Evolutionary conservation across 2,329 filamentous ascomycete genomes (phyloP).

Genomic region (Bipolaris bicolor): DNA sequence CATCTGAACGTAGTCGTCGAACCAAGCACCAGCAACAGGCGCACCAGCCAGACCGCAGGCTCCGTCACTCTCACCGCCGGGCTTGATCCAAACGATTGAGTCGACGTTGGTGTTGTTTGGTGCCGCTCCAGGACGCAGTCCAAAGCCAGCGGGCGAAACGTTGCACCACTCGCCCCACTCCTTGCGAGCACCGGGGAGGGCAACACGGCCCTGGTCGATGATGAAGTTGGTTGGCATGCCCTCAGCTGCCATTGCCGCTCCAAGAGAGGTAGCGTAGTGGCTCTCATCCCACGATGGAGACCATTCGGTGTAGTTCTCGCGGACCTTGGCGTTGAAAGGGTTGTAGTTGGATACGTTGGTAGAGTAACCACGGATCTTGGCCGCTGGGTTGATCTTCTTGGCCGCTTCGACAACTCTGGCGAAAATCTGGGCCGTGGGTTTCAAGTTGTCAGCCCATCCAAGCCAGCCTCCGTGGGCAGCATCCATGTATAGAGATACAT

Average conservation of each 20-base stretch:
- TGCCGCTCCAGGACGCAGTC: conserved; percentile 21
- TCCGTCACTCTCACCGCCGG: conserved; percentile 39
- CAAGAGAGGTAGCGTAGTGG: conserved; percentile 31
- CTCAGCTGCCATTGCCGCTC: conserved; percentile 29
- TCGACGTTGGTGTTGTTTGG: conserved; percentile 35
- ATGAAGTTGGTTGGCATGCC: conserved; percentile 38
- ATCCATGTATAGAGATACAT: conserved; percentile 38
- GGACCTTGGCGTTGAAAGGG: conserved; percentile 30
- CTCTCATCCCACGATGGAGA: conserved; percentile 35
- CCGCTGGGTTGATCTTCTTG: conserved; percentile 28
- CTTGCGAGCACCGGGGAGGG: conserved; percentile 27
- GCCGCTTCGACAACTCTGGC: conserved; percentile 32
- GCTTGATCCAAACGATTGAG: conserved; percentile 42
- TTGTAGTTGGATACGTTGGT: conserved; percentile 42
- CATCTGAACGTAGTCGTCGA: conserved; percentile 39
- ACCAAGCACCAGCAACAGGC: conserved; percentile 37
- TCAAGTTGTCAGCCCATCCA: conserved; percentile 39
- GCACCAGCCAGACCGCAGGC: conserved; percentile 33
- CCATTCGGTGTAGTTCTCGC: conserved; percentile 35
- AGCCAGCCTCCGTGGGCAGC: conserved; percentile 42
- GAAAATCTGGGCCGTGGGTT: conserved; percentile 34
- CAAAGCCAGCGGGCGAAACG: conserved; percentile 33
- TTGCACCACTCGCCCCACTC: conserved; percentile 44
- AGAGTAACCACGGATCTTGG: conserved; percentile 35
- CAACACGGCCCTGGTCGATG: conserved; percentile 37